Conservation (phyloP, 2,329 filamentous ascomycete genomes). For the Pochonia chlamydosporia region DNA sequence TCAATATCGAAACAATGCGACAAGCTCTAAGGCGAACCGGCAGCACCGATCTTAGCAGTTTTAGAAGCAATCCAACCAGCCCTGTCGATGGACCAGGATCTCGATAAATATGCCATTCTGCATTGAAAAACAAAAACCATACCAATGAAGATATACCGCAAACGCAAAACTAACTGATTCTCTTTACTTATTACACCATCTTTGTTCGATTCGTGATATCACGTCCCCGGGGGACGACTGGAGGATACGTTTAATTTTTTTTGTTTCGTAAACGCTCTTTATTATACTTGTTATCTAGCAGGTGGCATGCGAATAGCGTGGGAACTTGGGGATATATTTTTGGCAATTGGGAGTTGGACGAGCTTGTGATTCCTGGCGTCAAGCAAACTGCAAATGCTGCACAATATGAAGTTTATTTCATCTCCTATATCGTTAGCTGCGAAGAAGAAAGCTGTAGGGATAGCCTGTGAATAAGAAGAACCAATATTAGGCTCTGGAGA, state of each 20-base stretch:
- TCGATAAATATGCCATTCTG: constrained; percentile 15
- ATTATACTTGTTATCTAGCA: background rate
- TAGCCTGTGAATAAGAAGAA: constrained; percentile 2
- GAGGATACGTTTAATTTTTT: constrained; percentile 9
- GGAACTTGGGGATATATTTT: constrained; percentile 3
- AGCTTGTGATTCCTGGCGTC: constrained; percentile 4
- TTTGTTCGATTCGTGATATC: background rate
- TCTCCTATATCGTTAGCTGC: background rate
- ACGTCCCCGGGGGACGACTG: constrained; percentile 1
- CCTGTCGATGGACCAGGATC: constrained; percentile 40
- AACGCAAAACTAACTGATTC: background rate
- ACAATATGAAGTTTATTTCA: background rate
- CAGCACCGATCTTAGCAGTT: constrained; percentile 66
- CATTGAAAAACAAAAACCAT: background rate
- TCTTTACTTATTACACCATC: background rate
- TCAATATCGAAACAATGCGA: constrained; percentile 90
- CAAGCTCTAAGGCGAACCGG: constrained; percentile 81
- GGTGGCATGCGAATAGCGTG: constrained; percentile 2
- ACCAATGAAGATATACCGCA: too few species aligned
- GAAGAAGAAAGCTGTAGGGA: background rate
- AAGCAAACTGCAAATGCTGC: constrained; percentile 2
- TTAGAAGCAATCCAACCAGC: constrained; percentile 52
- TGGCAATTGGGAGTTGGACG: constrained; percentile 9
- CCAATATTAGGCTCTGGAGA: background rate
- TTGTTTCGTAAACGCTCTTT: constrained; percentile 8